Conservation (phyloP, 73 alveolate genomes). For the Tetrahymena elliotti region DNA sequence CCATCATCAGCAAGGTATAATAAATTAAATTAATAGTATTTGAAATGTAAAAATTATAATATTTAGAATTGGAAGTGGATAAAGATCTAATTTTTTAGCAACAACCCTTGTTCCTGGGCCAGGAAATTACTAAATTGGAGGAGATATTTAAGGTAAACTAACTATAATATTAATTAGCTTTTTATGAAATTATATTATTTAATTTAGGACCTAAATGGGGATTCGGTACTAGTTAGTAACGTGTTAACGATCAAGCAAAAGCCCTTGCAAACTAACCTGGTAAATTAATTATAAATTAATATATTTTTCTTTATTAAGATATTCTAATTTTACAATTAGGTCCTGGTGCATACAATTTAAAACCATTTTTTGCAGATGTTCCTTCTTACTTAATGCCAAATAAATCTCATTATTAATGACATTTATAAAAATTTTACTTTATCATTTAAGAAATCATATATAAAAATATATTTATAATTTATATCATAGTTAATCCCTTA, state of each 20-base stretch:
- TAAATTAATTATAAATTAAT: not conserved
- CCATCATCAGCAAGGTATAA: not conserved
- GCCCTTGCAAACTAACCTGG: not conserved
- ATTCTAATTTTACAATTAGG: not conserved
- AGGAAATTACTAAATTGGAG: slow-evolving; percentile 3
- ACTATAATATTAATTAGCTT: no score
- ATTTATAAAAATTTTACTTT: not conserved
- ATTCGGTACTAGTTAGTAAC: not conserved
- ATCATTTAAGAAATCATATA: not conserved
- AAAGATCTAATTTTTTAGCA: not conserved
- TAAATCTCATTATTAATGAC: not conserved
- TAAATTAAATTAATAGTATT: not conserved
- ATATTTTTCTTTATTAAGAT: not conserved
- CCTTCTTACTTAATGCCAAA: not conserved
- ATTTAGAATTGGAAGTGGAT: not conserved
- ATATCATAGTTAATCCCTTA: not conserved
- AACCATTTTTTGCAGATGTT: not conserved
- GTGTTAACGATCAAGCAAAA: not conserved
- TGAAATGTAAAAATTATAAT: not conserved
- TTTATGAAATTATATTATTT: not conserved
- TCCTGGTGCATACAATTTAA: not conserved
- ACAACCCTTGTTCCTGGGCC: slow-evolving; percentile 29
- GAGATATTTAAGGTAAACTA: not conserved
- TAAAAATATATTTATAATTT: no score
- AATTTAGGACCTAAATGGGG: not conserved